Conservation (phyloP, 2,329 filamentous ascomycete genomes). For the Fusarium setosum region DNA sequence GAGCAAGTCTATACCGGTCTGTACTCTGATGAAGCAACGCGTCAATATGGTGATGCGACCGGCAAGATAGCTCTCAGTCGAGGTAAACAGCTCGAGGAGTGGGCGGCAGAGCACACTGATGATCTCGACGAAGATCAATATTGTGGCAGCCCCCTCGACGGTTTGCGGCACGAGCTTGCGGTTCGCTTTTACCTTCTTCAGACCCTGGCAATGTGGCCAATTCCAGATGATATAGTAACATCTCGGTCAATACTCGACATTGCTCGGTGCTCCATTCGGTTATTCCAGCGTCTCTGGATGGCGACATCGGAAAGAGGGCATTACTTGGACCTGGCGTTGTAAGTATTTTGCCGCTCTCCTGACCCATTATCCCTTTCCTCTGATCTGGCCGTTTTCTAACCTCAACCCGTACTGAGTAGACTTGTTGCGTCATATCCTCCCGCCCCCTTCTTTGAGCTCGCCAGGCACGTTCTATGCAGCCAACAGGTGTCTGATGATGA, state of each 20-base stretch:
- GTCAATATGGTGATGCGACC: neutral
- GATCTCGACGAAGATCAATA: neutral
- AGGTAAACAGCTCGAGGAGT: constrained; percentile 1
- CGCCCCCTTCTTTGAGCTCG: constrained; percentile 13
- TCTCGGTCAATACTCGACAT: neutral
- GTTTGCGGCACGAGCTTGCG: neutral
- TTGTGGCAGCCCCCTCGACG: neutral
- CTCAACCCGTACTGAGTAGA: neutral
- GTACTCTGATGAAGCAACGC: constrained; percentile 1
- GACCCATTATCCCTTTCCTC: neutral
- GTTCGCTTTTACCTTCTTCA: neutral
- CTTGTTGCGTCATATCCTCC: constrained; percentile 18
- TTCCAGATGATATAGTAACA: neutral
- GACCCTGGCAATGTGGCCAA: neutral
- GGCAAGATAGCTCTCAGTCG: neutral
- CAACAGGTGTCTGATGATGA: neutral
- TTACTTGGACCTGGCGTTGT: constrained; percentile 1
- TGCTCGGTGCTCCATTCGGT: constrained; percentile 1
- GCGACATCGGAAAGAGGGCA: neutral
- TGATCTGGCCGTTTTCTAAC: too few species aligned
- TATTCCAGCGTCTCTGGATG: constrained; percentile 10
- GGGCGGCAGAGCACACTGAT: neutral
- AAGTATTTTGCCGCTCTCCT: neutral
- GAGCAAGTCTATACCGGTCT: constrained; percentile 2
- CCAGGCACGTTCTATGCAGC: neutral